Percentiles rank a stretch among this genome's conserved stretches.
Evolutionary conservation across 805 yeast genomes (phyloP).

Genomic region (Priceomyces melissophilus): DNA sequence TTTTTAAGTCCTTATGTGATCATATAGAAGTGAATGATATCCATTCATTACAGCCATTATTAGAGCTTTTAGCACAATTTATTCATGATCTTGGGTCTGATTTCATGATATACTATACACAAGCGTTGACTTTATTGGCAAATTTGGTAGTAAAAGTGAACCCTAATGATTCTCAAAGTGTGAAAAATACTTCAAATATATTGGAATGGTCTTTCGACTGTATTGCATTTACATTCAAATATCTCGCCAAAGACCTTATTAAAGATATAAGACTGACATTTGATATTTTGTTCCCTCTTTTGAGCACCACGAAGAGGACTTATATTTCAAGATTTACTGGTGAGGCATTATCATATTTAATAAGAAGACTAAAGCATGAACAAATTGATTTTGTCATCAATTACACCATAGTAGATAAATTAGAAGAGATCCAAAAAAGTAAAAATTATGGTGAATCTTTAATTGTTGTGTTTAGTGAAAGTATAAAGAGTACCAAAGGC

Average conservation of each 20-base stretch:
- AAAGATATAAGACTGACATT: conserved; percentile 70
- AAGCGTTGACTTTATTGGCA: conserved; percentile 50
- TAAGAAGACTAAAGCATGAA: conserved; percentile 60
- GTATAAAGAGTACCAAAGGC: conserved; percentile 68
- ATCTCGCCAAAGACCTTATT: conserved; percentile 62
- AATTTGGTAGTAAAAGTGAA: conserved; percentile 37
- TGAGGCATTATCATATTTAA: conserved; percentile 81
- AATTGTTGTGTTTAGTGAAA: conserved; percentile 61
- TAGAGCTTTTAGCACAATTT: conserved; percentile 77
- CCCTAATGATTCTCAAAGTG: conserved; percentile 50
- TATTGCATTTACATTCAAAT: conserved; percentile 86
- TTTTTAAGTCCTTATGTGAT: conserved; percentile 48
- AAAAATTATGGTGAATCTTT: conserved; percentile 56
- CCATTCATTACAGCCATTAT: conserved; percentile 71
- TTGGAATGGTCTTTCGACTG: conserved; percentile 84
- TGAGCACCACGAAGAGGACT: conserved; percentile 54
- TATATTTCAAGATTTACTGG: conserved; percentile 80
- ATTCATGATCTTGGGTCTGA: conserved; percentile 92
- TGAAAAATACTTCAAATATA: conserved; percentile 53
- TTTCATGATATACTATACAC: conserved; percentile 66
- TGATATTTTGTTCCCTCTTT: conserved; percentile 56
- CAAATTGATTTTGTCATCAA: conserved; percentile 46
- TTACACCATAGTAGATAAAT: conserved; percentile 36
- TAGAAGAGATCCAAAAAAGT: conserved; percentile 29
- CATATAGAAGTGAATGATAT: conserved; percentile 57